A percentile compares a stretch with the other conserved stretches of the same genome.
phyloP scores from a whole-genome alignment of 176 grass and related monocot species.

The Chloris gayana region DNA sequence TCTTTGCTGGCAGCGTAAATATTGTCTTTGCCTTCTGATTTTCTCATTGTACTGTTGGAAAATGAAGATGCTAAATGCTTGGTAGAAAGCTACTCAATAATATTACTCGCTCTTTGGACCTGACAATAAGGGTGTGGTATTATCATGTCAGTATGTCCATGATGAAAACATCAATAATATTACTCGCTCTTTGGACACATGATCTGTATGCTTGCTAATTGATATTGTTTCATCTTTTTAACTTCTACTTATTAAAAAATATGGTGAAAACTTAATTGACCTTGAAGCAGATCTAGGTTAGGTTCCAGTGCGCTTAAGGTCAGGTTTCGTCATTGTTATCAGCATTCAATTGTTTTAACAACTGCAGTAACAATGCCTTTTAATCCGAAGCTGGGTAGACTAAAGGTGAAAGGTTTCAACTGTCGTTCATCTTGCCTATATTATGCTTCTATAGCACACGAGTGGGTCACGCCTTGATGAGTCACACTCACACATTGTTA shows the following conservation, averaged over 20 bases:
- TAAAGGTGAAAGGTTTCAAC: neutral
- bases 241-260: neutral
- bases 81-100: neutral
- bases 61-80: neutral
- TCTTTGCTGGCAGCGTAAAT: neutral
- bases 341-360: too few species aligned
- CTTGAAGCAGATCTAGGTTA: neutral
- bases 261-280: neutral
- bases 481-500: neutral
- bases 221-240: neutral
- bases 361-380: neutral
- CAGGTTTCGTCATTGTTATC: neutral
- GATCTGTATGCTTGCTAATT: neutral
- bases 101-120: neutral
- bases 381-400: neutral
- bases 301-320: neutral
- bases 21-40: constrained; percentile 19
- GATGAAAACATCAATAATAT: neutral
- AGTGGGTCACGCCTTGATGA: neutral
- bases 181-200: neutral
- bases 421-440: neutral
- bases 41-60: neutral
- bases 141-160: neutral
- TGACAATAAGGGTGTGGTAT: neutral
- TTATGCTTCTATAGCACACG: neutral